These are phyloP conservation scores for Cutaneotrichosporon spelunceum DNA, from an alignment of 1,284 basidiomycete species.

Conservation along the genomic window DNA sequence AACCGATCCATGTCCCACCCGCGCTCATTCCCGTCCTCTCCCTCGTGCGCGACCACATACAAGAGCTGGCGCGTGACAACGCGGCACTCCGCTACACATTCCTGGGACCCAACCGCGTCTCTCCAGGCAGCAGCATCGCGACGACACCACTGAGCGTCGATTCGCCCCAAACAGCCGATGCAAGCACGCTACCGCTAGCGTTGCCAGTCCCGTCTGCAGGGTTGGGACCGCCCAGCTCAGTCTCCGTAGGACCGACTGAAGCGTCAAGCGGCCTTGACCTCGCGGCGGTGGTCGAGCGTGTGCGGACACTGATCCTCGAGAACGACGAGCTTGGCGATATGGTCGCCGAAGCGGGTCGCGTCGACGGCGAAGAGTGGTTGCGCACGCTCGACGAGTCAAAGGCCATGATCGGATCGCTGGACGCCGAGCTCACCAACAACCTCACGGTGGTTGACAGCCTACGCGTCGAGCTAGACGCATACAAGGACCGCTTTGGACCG, in stretches of 20 bases:
- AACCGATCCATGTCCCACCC: conserved; percentile 30
- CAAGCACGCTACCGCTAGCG: not conserved
- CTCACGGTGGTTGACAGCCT: conserved; percentile 31
- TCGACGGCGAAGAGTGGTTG: conserved; percentile 33
- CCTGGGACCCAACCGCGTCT: conserved; percentile 23
- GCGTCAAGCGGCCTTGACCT: conserved; percentile 29
- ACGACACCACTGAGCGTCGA: conserved; percentile 19
- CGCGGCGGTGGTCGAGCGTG: conserved; percentile 35
- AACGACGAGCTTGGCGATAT: conserved; percentile 49
- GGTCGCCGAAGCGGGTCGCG: conserved; percentile 38
- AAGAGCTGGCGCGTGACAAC: conserved; percentile 43
- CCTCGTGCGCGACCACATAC: conserved; percentile 37
- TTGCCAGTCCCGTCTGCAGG: conserved; percentile 5
- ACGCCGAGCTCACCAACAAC: conserved; percentile 42
- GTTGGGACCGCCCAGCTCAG: not conserved
- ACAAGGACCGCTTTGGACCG: conserved; percentile 29
- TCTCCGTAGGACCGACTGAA: not conserved
- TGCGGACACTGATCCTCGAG: conserved; percentile 41
- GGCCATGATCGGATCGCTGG: conserved; percentile 41
- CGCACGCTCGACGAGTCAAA: conserved; percentile 39
- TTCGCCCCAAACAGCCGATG: conserved; percentile 4
- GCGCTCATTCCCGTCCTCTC: conserved; percentile 36
- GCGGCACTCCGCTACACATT: conserved; percentile 47
- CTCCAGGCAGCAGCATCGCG: conserved; percentile 18
- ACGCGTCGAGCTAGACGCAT: conserved; percentile 31